A percentile compares a stretch with the other conserved stretches of the same genome.
phyloP scores from a whole-genome alignment of 495 filamentous ascomycete species.

The Penicillium pancosmium region DNA sequence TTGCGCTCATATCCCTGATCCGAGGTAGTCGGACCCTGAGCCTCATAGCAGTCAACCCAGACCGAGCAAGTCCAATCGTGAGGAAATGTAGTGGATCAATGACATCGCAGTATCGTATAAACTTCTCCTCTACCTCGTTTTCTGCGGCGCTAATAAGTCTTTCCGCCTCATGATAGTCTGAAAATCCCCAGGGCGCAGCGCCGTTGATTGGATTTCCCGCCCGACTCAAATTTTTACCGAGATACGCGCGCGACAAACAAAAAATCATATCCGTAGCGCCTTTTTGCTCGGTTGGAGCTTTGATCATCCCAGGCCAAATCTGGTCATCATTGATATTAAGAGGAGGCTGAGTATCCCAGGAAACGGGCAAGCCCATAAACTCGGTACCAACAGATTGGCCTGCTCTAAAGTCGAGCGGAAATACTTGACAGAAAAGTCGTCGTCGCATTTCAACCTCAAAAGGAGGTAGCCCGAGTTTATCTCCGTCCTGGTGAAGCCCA shows the following conservation, averaged over 20 bases:
- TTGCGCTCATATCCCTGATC: constrained; percentile 13
- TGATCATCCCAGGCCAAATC: constrained; percentile 42
- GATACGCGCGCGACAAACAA: constrained; percentile 63
- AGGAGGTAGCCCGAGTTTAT: constrained; percentile 40
- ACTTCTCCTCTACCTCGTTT: constrained; percentile 41
- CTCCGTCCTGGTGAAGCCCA: constrained; percentile 52
- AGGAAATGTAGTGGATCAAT: constrained; percentile 64
- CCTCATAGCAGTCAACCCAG: constrained; percentile 22
- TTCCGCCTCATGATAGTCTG: constrained; percentile 45
- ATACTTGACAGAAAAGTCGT: constrained; percentile 51
- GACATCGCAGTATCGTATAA: constrained; percentile 56
- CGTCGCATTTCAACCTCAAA: constrained; percentile 53
- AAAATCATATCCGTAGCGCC: constrained; percentile 80
- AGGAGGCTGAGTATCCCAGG: constrained; percentile 39
- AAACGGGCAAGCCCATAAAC: constrained; percentile 16
- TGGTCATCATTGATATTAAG: constrained; percentile 61
- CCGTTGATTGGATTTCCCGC: constrained; percentile 7
- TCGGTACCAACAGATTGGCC: constrained; percentile 32
- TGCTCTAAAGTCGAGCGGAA: constrained; percentile 40
- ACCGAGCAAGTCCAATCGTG: constrained; percentile 57
- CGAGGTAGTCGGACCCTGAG: constrained; percentile 15
- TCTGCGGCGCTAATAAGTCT: constrained; percentile 32
- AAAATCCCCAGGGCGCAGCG: constrained; percentile 10
- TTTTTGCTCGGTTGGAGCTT: constrained; percentile 39
- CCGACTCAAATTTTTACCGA: constrained; percentile 16